These are phyloP conservation scores for Thielaviopsis punctulata DNA, from an alignment of 2,329 filamentous ascomycete genomes.

Conservation along the genomic window DNA sequence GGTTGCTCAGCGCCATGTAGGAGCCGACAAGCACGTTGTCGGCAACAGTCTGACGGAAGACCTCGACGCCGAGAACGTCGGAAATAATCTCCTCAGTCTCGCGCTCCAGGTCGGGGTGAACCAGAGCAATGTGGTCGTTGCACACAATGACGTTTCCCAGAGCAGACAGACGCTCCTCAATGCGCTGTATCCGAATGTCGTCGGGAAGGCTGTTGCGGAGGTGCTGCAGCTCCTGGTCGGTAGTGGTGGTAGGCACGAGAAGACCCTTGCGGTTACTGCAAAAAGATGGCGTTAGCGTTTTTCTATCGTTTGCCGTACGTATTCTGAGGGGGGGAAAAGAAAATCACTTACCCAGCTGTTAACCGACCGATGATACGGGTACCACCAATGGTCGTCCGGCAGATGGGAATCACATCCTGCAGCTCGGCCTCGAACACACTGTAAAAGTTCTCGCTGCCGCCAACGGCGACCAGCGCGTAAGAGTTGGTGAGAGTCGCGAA, in stretches of 20 bases:
- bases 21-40: slow-evolving; percentile 93
- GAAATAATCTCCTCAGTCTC: slow-evolving; percentile 98
- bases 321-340: background rate
- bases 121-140: slow-evolving; percentile 92
- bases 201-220: slow-evolving; percentile 90
- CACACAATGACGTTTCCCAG: slow-evolving; percentile 92
- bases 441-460: slow-evolving; percentile 98
- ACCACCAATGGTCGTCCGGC: slow-evolving; percentile 88
- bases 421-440: slow-evolving; percentile 96
- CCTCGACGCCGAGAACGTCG: slow-evolving; percentile 77
- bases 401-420: slow-evolving; percentile 92
- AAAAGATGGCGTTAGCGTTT: background rate
- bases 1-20: slow-evolving; percentile 93
- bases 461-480: slow-evolving; percentile 84
- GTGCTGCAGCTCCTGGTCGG: slow-evolving; percentile 96
- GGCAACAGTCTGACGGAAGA: slow-evolving; percentile 86
- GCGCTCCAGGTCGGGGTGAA: slow-evolving; percentile 90
- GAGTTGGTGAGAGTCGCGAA: slow-evolving; percentile 95
- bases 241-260: slow-evolving; percentile 86
- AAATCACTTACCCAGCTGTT: slow-evolving; percentile 57
- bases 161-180: slow-evolving; percentile 90
- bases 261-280: slow-evolving; percentile 84
- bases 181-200: slow-evolving; percentile 81
- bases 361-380: slow-evolving; percentile 91
- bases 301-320: background rate